Evolutionary conservation across 805 yeast species (phyloP).

Genomic region (Ogataea pini): DNA sequence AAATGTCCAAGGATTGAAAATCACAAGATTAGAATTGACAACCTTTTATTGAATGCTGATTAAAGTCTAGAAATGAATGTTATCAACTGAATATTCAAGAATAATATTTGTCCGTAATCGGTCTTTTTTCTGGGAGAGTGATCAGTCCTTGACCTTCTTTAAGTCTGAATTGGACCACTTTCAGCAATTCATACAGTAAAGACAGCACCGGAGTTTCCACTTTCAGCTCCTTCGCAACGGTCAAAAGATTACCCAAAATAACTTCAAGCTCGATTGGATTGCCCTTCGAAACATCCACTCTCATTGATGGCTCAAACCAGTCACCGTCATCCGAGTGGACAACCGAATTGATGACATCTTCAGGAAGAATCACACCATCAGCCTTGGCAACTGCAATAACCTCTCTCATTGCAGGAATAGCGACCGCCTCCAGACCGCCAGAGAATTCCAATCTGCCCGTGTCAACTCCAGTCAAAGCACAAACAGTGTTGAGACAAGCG

Average conservation of each 20-base stretch:
- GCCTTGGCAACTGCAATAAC: slow-evolving; percentile 65
- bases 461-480: slow-evolving; percentile 60
- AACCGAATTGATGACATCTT: slow-evolving; percentile 46
- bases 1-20: too few species aligned
- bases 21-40: too few species aligned
- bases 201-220: slow-evolving; percentile 60
- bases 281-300: slow-evolving; percentile 59
- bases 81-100: too few species aligned
- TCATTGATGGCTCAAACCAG: slow-evolving; percentile 70
- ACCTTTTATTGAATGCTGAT: too few species aligned
- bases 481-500: slow-evolving; percentile 62
- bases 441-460: slow-evolving; percentile 52
- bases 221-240: slow-evolving; percentile 47
- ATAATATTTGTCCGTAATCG: slow-evolving; percentile 22
- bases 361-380: slow-evolving; percentile 58
- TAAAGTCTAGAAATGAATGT: background rate
- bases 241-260: slow-evolving; percentile 65
- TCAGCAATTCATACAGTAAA: slow-evolving; percentile 58
- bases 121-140: slow-evolving; percentile 44
- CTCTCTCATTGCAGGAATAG: slow-evolving; percentile 68
- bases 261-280: slow-evolving; percentile 73
- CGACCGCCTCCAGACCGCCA: slow-evolving; percentile 43
- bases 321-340: slow-evolving; percentile 58
- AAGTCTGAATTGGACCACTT: slow-evolving; percentile 59
- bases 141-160: slow-evolving; percentile 56